Base-by-base conservation (phyloP, 352 stramenopile species). In the Phytophthora hibernalis region DNA sequence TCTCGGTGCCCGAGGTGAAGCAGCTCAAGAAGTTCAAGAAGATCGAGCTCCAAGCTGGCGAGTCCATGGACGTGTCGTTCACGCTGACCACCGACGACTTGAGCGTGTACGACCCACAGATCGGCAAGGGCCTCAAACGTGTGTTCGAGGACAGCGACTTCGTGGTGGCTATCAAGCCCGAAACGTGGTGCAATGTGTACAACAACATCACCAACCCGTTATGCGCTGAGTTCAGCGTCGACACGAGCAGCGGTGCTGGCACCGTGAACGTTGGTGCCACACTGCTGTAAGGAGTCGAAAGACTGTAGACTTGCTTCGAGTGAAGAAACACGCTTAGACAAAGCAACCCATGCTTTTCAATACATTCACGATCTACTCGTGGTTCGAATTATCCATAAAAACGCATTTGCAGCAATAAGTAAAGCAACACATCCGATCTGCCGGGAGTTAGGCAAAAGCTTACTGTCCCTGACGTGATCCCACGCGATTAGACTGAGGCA, bases 21-120 rank as follows among this genome's bases (percentile, higher is more conserved):
- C 78, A 88, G 62, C 79, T 97, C 24, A 84, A 86, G 45, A 82
- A 85, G 50, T 96, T 95, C 61, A 59, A 79, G n/a, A 96, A 96
- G 73, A 82, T 97, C 28, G 54, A 74, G 0, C 66, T 96, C 30
- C 31, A 65, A 22, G 67, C 84, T 1, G 78, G 80, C 2, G 68
- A 80, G 38, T 68, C 72, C 1, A 45, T 72, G 45, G 59, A 72
- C 40, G 73, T 87, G 5, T 70, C 65, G 21, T 85, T 88, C 51
- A 75, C 68, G 15, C 65, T 91, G 4, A 82, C 73, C 33, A 70
- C 55, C 6, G 72, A 77, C 16, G 81, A 92, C 64, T 90, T 77
- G 80, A 86, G 80, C 33, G 75, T 89, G 6, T 87, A 85, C 45
- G 70, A 80, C 16, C 81, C 82, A n/a, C 79, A 91, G 60, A 86